Percentiles rank a stretch among this genome's conserved stretches.
These are phyloP conservation scores for Firmiana major DNA, from an alignment of 345 rosid genomes.

Conservation along the genomic window DNA sequence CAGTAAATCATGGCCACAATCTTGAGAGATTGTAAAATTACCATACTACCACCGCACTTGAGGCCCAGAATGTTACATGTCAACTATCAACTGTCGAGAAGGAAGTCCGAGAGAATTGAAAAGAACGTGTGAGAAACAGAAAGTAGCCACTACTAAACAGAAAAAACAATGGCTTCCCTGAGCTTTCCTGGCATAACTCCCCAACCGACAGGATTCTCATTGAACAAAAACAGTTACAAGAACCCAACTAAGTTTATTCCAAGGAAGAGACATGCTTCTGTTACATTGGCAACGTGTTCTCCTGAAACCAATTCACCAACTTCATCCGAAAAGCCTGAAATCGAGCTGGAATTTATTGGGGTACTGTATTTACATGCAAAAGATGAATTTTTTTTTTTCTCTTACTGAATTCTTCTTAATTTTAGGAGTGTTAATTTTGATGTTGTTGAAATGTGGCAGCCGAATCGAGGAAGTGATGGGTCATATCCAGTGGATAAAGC, in stretches of 20 bases:
- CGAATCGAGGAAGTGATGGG: slow-evolving; percentile 62
- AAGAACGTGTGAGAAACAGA: neutral
- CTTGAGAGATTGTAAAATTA: neutral
- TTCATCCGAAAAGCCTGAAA: slow-evolving; percentile 44
- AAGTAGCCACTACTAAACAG: no score
- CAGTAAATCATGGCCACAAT: neutral
- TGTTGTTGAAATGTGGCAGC: slow-evolving; percentile 37
- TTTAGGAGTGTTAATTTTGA: neutral
- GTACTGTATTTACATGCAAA: slow-evolving; percentile 23
- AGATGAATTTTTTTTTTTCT: neutral
- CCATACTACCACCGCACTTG: neutral
- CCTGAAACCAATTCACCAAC: slow-evolving; percentile 27
- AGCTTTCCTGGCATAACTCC: slow-evolving; percentile 19
- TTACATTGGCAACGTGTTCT: slow-evolving; percentile 26
- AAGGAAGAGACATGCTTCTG: slow-evolving; percentile 16
- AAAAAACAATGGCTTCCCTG: slow-evolving; percentile 37
- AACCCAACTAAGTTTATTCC: slow-evolving; percentile 1
- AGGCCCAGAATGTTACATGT: neutral
- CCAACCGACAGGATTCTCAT: slow-evolving; percentile 20
- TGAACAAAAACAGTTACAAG: slow-evolving; percentile 7
- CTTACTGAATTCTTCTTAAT: neutral
- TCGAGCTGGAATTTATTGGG: slow-evolving; percentile 74
- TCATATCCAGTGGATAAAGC: slow-evolving; percentile 59
- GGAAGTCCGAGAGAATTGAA: neutral
- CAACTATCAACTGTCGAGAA: neutral